These are phyloP conservation scores for Aquilaria malaccensis DNA, from an alignment of 345 rosid species.

Conservation along the genomic window DNA sequence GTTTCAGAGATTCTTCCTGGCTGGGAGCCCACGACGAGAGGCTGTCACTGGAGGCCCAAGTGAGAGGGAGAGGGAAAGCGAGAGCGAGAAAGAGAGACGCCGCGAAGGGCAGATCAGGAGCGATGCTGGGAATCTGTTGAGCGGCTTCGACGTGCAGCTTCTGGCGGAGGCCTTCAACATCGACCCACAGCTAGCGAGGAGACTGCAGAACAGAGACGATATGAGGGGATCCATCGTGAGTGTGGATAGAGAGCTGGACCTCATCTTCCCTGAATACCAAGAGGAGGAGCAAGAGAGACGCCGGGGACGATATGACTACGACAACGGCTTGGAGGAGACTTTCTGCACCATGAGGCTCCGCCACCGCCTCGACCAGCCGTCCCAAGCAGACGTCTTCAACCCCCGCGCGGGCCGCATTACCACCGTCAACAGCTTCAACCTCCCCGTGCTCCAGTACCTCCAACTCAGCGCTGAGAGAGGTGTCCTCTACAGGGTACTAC, in stretches of 20 bases:
- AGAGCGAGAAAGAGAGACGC: not conserved
- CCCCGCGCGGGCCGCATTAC: constrained; percentile 49
- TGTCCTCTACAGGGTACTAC: constrained; percentile 24
- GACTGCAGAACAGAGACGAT: constrained; percentile 28
- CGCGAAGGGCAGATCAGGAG: constrained; percentile 9
- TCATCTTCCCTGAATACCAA: constrained; percentile 20
- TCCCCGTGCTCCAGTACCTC: constrained; percentile 40
- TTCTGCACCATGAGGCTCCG: constrained; percentile 36
- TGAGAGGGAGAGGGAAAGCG: constrained; percentile 1
- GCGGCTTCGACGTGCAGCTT: constrained; percentile 31
- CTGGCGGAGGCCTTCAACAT: constrained; percentile 43
- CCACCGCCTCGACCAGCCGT: constrained; percentile 41
- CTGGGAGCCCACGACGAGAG: constrained; percentile 30
- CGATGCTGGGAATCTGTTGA: constrained; percentile 26
- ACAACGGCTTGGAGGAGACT: constrained; percentile 50
- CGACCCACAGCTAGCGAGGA: constrained; percentile 30
- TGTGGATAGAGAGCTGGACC: constrained; percentile 28
- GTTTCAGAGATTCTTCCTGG: constrained; percentile 34
- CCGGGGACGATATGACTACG: not conserved
- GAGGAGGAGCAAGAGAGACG: constrained; percentile 13
- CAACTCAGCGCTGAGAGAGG: constrained; percentile 45
- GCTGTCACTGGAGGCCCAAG: constrained; percentile 14
- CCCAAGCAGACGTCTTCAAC: constrained; percentile 43
- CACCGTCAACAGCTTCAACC: constrained; percentile 35
- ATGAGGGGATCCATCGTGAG: constrained; percentile 44